Base-by-base conservation (phyloP, 176 grass and related monocot genomes). In the Oropetium thomaeum region DNA sequence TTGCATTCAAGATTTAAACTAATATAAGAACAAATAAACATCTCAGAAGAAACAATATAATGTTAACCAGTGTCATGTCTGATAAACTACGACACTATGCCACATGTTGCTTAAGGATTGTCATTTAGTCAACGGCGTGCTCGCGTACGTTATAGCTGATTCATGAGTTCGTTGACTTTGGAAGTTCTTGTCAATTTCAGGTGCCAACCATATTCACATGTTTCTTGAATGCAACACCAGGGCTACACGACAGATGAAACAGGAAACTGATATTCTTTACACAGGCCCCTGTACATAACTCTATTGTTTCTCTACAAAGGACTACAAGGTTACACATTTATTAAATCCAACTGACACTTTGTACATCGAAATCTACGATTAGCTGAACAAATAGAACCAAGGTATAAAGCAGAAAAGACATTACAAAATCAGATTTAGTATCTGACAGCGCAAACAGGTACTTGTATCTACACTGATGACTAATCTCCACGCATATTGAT, bases 321-420 rank as follows among this genome's bases (percentile, higher is more conserved):
- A 22, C 63, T 76, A 83, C 0, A 10, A 38, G 62, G 39, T 65
- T 34, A 65, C 27, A 5, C 62, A 58, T 33, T 55, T 65, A 15
- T 74, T 60, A 5, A 83, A 51, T 75, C 49, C 55, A 72, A 72
- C 37, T 45, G 38, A 62, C 26, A 22, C 60, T 73, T 73, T 85
- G 68, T 73, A 85, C 68, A 79, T 20, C 22, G 16, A 59, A 66
- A 73, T 58, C 68, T 79, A 79, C 4, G 11, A 71, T 79, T 49
- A 79, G 75, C 67, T 73, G 60, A 85, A 85, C 68, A 65, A 72
- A 79, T 72, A 71, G 37, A 85, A 72, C 35, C 26, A 78, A 58
- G 68, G 19, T 72, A 82, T 54, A 65, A 34, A 67, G 35, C 45
- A 49, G 47, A 23, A 16, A 39, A 58, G 19, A 32, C 5, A 14